Evolutionary conservation across 768 basidiomycete species (phyloP).

Genomic region (Sarcodon aspratus): DNA sequence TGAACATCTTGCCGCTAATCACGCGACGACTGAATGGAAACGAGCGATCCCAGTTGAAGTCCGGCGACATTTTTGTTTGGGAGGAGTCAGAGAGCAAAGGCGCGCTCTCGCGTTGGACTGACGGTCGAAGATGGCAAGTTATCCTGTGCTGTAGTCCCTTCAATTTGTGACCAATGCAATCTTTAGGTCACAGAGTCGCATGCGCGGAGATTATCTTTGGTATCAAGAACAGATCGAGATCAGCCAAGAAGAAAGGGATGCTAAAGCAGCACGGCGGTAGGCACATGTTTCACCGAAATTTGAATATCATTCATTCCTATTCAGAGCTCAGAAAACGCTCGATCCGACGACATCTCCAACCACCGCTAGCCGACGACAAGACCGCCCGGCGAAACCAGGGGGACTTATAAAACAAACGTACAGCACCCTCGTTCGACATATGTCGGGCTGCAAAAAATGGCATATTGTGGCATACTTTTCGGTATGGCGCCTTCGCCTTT

Average conservation of each 20-base stretch:
- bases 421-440: constrained; percentile 58
- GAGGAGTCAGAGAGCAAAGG: constrained; percentile 68
- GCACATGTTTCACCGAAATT: not conserved
- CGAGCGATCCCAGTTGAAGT: constrained; percentile 57
- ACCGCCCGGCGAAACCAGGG: constrained; percentile 66
- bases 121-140: constrained; percentile 63
- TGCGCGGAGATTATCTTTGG: constrained; percentile 75
- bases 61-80: constrained; percentile 80
- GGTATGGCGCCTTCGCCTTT: constrained; percentile 26
- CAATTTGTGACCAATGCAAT: not conserved
- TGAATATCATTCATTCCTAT: not conserved
- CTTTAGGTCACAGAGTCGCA: constrained; percentile 70
- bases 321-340: constrained; percentile 45
- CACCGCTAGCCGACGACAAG: constrained; percentile 57
- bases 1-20: constrained; percentile 58
- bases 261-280: constrained; percentile 69
- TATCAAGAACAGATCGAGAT: constrained; percentile 80
- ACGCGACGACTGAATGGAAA: constrained; percentile 56
- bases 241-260: constrained; percentile 68
- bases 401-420: constrained; percentile 85
- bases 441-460: constrained; percentile 62
- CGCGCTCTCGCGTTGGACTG: constrained; percentile 64
- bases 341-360: constrained; percentile 49
- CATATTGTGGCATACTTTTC: constrained; percentile 79
- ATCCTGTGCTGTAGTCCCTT: not conserved